Evolutionary conservation across 2,329 filamentous ascomycete species (phyloP).

Genomic region (Xylaria sp.): DNA sequence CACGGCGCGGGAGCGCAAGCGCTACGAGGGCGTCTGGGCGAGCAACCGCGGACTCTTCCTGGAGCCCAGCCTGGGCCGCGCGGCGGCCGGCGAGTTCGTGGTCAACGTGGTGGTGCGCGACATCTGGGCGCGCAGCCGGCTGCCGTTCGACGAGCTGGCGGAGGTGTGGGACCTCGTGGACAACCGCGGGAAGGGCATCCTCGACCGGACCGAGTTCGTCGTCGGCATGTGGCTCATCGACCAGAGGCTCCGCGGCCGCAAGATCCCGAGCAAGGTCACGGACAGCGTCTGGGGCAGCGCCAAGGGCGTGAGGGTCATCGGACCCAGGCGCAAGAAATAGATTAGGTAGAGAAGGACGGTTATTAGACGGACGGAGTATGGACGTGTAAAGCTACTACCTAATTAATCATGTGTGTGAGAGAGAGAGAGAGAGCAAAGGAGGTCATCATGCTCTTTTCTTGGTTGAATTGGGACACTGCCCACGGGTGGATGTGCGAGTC

Average conservation of each 20-base stretch:
- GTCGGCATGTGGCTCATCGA: constrained; percentile 84
- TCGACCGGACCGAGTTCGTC: constrained; percentile 74
- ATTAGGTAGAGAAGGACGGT: background rate
- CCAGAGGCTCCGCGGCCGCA: constrained; percentile 76
- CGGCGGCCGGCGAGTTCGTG: constrained; percentile 53
- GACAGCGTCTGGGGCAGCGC: constrained; percentile 78
- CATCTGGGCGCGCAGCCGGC: constrained; percentile 72
- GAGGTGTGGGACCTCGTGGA: constrained; percentile 81
- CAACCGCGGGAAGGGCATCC: constrained; percentile 52
- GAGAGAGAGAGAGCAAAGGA: background rate
- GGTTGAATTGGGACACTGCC: background rate
- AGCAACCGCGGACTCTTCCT: constrained; percentile 70
- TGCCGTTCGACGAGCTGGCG: constrained; percentile 69
- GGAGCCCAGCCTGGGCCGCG: background rate
- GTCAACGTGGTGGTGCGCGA: constrained; percentile 71
- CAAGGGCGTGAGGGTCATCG: constrained; percentile 47
- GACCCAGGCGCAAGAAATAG: constrained; percentile 12
- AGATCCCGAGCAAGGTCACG: constrained; percentile 71
- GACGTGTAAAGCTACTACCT: no score
- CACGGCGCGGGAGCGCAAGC: constrained; percentile 71
- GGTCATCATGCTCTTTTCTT: no score
- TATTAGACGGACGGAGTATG: no score
- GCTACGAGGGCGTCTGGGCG: constrained; percentile 85
- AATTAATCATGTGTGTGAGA: no score
- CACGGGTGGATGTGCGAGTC: background rate